Conservation (phyloP, 225 moss, liverwort and hornwort genomes). For the Rhytidiadelphus loreus region DNA sequence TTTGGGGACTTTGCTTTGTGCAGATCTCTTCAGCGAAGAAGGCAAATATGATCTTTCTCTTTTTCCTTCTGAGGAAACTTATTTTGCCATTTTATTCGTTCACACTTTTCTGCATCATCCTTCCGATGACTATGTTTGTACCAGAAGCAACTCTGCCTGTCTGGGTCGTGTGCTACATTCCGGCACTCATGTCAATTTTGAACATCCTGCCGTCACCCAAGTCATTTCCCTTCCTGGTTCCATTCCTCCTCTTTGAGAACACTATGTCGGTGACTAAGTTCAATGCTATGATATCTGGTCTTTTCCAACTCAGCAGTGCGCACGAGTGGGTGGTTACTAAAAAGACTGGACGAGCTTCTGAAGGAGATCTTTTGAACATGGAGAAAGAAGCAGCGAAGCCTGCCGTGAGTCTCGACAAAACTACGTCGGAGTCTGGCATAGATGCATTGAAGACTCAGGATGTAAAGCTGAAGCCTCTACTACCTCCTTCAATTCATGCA, state of each 20-base stretch:
- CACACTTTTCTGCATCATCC: slow-evolving; percentile 62
- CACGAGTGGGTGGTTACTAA: slow-evolving; percentile 65
- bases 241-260: slow-evolving; percentile 50
- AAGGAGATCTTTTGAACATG: slow-evolving; percentile 35
- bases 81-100: slow-evolving; percentile 58
- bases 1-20: neutral
- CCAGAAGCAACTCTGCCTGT: slow-evolving; percentile 54
- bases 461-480: slow-evolving; percentile 14
- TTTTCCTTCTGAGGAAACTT: slow-evolving; percentile 55
- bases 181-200: slow-evolving; percentile 47
- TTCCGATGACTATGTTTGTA: slow-evolving; percentile 63
- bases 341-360: slow-evolving; percentile 46
- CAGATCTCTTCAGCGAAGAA: slow-evolving; percentile 53
- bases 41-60: slow-evolving; percentile 52
- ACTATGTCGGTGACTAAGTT: slow-evolving; percentile 68
- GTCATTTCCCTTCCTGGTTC: slow-evolving; percentile 55
- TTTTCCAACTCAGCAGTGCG: slow-evolving; percentile 49
- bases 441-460: slow-evolving; percentile 26
- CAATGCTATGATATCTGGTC: slow-evolving; percentile 60
- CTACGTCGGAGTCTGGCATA: slow-evolving; percentile 30
- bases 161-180: slow-evolving; percentile 62
- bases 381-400: slow-evolving; percentile 17
- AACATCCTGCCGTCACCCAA: slow-evolving; percentile 43
- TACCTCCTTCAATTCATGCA: slow-evolving; percentile 10
- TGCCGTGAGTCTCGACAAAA: slow-evolving; percentile 12